Evolutionary conservation across 257 asterid genomes (phyloP), one percentile per base, ranked within the genome.

Genomic region (Voacanga thouarsii): DNA sequence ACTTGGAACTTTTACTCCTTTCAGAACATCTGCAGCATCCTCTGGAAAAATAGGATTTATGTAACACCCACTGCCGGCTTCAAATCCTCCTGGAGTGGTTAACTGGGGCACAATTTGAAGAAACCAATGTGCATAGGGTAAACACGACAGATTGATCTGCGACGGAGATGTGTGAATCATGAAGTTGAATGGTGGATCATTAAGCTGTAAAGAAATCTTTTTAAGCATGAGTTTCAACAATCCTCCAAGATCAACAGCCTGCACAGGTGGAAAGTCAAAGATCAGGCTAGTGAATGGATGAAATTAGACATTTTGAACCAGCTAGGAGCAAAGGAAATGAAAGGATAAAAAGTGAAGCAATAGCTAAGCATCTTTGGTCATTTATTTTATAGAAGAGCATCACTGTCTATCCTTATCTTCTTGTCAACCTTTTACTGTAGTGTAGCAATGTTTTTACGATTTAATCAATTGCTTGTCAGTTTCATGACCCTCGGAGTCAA

Each of bases 41-140:
- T 96, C 98, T 1, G 99, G 97, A 75, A 93, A 87, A 85, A 96
- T 92, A 7, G 99, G 98, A 83, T 96, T 96, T 75, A 96, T 90
- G 81, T 82, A 84, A 85, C 99, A 96, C 5, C 99, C 99, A 0
- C 89, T 85, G 16, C 92, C 98, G 60, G 92, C 78, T 87, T 96
- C 99, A 57, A 96, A 96, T 30, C 97, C 99, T 21, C 91, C 99
- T 56, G 88, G 71, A 57, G 85, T 87, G 9, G 87, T 83, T 49
- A 96, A 83, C 73, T 93, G 99, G 69, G 98, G 99, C 79, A 91
- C 90, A 65, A 95, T 87, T 86, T 93, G 99, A 69, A 93, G 79
- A 85, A 85, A 96, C 99, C 99, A 96, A 85, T 93, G 99, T 44
- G 82, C 72, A 84, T 78, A 89, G n/a, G 85, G 80, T 60, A 85